Conservation (phyloP, 1,284 basidiomycete genomes). For the Macrocystidia cucumis region DNA sequence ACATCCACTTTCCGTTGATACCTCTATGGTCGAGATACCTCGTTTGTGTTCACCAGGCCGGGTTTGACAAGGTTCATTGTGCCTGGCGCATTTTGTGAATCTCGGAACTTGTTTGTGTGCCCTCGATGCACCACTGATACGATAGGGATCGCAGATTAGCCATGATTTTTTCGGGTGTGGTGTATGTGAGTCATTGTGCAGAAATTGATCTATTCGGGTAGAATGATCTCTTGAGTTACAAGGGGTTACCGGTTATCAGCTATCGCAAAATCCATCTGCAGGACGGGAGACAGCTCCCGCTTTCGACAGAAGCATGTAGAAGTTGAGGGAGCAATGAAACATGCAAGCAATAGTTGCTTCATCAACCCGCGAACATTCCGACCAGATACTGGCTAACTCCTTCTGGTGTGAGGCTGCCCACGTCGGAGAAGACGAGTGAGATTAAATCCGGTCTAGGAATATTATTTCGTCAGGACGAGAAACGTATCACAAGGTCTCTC, state of each 20-base stretch:
- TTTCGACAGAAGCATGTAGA: background rate
- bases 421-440: slow-evolving; percentile 85
- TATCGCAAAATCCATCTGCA: slow-evolving; percentile 18
- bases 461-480: slow-evolving; percentile 9
- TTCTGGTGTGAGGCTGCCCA: slow-evolving; percentile 87
- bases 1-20: too few species aligned
- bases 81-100: too few species aligned
- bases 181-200: too few species aligned
- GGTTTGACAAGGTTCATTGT: too few species aligned
- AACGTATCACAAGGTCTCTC: slow-evolving; percentile 3
- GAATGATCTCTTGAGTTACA: slow-evolving; percentile 8
- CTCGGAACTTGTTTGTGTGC: too few species aligned
- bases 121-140: too few species aligned
- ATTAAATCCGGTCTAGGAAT: slow-evolving; percentile 75
- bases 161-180: too few species aligned
- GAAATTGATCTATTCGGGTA: too few species aligned
- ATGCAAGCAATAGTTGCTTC: slow-evolving; percentile 6
- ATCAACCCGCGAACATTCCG: slow-evolving; percentile 78
- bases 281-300: slow-evolving; percentile 4
- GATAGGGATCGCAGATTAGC: too few species aligned
- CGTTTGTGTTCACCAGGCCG: too few species aligned
- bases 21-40: too few species aligned
- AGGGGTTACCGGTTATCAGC: slow-evolving; percentile 18
- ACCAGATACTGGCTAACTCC: slow-evolving; percentile 89
- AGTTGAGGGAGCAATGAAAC: background rate